phyloP scores from a whole-genome alignment of 257 asterid species.

The Solanum pennellii region DNA sequence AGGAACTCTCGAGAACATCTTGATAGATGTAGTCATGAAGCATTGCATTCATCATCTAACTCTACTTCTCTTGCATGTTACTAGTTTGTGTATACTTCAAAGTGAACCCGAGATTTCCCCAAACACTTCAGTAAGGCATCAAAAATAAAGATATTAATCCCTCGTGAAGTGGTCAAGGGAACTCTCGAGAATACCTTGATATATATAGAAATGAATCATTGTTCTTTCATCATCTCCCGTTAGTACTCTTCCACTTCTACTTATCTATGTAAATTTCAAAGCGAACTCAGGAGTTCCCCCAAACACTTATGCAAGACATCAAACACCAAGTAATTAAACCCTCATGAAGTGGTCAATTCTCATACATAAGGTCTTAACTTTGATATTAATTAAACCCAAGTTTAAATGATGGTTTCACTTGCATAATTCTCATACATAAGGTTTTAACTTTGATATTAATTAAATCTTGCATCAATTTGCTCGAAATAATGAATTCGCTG shows the following conservation, averaged over 20 bases:
- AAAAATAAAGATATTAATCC: not conserved
- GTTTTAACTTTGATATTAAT: not conserved
- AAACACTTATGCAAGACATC: not conserved
- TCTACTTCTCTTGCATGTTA: too few species aligned
- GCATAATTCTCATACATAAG: not conserved
- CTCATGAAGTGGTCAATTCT: not conserved
- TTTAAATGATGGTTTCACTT: not conserved
- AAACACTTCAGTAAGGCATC: constrained; percentile 13
- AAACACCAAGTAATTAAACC: not conserved
- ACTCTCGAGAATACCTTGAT: not conserved
- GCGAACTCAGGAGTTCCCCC: not conserved
- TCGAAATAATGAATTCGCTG: not conserved
- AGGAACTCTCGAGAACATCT: too few species aligned
- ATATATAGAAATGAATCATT: too few species aligned
- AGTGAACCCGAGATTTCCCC: not conserved
- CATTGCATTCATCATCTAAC: too few species aligned
- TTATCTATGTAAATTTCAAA: not conserved
- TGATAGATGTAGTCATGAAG: too few species aligned
- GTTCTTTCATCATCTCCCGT: not conserved
- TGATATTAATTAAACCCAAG: too few species aligned
- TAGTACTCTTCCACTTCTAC: not conserved
- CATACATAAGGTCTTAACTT: too few species aligned
- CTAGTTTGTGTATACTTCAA: too few species aligned
- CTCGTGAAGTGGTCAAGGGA: not conserved
- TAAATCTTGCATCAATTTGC: not conserved